Evolutionary conservation across 192 early-diverging fungal genomes (phyloP).

Genomic region (Rhizophagus clarus): DNA sequence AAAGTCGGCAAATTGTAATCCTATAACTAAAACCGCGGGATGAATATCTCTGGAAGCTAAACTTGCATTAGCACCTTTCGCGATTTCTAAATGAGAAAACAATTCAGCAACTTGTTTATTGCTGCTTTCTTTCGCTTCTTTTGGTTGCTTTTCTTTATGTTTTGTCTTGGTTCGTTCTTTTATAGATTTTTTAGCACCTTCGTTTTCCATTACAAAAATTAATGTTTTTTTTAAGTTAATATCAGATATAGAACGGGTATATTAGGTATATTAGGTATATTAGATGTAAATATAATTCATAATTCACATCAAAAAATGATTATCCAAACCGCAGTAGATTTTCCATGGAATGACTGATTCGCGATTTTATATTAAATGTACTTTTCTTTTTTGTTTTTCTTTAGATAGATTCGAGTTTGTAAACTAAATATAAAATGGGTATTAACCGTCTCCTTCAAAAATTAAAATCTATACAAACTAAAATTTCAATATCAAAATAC

Average conservation of each 20-base stretch:
- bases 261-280: too few species aligned
- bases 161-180: background rate
- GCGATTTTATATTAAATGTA: too few species aligned
- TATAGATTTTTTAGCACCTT: too few species aligned
- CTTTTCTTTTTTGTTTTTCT: too few species aligned
- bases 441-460: slow-evolving; percentile 85
- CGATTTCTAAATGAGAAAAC: slow-evolving; percentile 75
- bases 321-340: too few species aligned
- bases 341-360: too few species aligned
- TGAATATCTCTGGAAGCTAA: slow-evolving; percentile 67
- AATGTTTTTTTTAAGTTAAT: too few species aligned
- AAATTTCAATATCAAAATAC: slow-evolving; percentile 71
- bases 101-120: slow-evolving; percentile 63
- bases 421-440: slow-evolving; percentile 66
- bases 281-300: too few species aligned
- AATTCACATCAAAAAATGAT: too few species aligned
- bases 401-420: too few species aligned
- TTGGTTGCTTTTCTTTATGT: slow-evolving; percentile 34
- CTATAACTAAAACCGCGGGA: slow-evolving; percentile 83
- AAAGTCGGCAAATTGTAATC: slow-evolving; percentile 83
- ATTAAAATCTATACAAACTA: slow-evolving; percentile 71
- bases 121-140: slow-evolving; percentile 28
- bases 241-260: too few species aligned
- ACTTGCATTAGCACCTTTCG: slow-evolving; percentile 53
- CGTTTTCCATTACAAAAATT: too few species aligned